A percentile compares a stretch with the other conserved stretches of the same genome.
phyloP scores from a whole-genome alignment of 2,329 filamentous ascomycete species.

The Daldinia eschscholtzii region DNA sequence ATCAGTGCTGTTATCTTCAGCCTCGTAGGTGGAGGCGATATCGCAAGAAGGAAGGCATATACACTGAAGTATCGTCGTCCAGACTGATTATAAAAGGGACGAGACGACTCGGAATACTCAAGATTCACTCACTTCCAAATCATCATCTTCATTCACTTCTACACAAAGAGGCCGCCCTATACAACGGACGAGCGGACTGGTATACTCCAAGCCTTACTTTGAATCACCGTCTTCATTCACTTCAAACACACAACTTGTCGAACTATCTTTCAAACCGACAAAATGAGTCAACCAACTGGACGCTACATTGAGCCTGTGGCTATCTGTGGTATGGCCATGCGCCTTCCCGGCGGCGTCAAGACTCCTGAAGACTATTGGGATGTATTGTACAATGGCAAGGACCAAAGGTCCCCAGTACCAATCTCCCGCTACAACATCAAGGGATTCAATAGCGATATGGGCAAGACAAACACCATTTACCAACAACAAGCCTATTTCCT shows the following conservation, averaged over 20 bases:
- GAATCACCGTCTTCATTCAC: conserved; percentile 6
- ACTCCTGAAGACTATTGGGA: conserved; percentile 21
- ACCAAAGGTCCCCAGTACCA: conserved; percentile 14
- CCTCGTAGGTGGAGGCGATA: conserved; percentile 3
- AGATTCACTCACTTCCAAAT: not conserved
- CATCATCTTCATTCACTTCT: conserved; percentile 2
- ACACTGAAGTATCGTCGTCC: not conserved
- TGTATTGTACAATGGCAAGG: conserved; percentile 19
- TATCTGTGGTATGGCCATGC: conserved; percentile 33
- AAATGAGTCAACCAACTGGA: conserved; percentile 13
- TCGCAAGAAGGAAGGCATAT: conserved; percentile 5
- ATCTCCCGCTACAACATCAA: conserved; percentile 15
- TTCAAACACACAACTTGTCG: not conserved
- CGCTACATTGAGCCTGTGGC: conserved; percentile 25
- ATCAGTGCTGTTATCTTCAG: not conserved
- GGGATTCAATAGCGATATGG: not conserved
- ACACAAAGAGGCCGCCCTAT: not conserved
- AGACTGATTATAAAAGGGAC: not conserved
- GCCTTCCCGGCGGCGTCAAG: conserved; percentile 27
- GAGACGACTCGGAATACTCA: not conserved
- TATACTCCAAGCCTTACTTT: conserved; percentile 1
- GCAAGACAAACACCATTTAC: conserved; percentile 10
- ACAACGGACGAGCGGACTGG: conserved; percentile 1
- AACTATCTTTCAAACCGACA: not conserved
- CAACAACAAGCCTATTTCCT: conserved; percentile 51